Percentiles rank a stretch among this genome's conserved stretches.
Conservation (phyloP, 139 green algal species). For the Micractinium sp. region DNA sequence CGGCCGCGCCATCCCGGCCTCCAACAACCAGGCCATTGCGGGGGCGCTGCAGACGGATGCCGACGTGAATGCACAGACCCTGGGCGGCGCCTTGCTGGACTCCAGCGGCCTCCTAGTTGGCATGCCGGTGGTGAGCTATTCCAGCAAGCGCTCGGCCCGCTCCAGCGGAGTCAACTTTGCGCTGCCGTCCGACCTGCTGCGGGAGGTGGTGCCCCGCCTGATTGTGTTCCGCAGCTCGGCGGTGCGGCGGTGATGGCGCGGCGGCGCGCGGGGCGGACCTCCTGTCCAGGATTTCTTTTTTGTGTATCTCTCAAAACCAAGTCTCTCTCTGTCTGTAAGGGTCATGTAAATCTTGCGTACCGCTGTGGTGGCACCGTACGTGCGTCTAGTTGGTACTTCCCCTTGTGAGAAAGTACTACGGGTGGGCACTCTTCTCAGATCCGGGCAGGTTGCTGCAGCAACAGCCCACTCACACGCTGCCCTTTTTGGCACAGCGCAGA, state of each 20-base stretch:
- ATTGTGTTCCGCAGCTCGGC: slow-evolving; percentile 69
- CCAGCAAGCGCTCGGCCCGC: slow-evolving; percentile 44
- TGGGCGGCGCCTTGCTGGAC: slow-evolving; percentile 85
- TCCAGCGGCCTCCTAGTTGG: slow-evolving; percentile 69
- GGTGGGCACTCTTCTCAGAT: too few relatives aligned
- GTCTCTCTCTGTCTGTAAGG: too few relatives aligned
- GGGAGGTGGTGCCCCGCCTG: slow-evolving; percentile 68
- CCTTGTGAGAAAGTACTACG: too few relatives aligned
- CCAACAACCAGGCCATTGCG: slow-evolving; percentile 26
- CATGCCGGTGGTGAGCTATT: slow-evolving; percentile 47
- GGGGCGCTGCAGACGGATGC: slow-evolving; percentile 82
- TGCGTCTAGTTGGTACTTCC: too few relatives aligned
- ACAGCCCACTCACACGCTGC: too few relatives aligned
- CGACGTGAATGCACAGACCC: slow-evolving; percentile 80
- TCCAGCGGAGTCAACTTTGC: slow-evolving; percentile 83
- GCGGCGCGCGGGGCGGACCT: not conserved
- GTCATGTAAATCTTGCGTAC: too few relatives aligned
- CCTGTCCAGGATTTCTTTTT: too few relatives aligned
- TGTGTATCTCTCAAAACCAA: too few relatives aligned
- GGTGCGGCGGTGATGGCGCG: not conserved
- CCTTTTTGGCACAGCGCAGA: not conserved
- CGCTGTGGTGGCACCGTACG: too few relatives aligned
- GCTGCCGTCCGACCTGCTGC: slow-evolving; percentile 62
- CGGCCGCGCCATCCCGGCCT: slow-evolving; percentile 6
- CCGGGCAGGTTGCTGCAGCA: not conserved